phyloP scores from a whole-genome alignment of 2,329 filamentous ascomycete genomes.

The Talaromyces islandicus region DNA sequence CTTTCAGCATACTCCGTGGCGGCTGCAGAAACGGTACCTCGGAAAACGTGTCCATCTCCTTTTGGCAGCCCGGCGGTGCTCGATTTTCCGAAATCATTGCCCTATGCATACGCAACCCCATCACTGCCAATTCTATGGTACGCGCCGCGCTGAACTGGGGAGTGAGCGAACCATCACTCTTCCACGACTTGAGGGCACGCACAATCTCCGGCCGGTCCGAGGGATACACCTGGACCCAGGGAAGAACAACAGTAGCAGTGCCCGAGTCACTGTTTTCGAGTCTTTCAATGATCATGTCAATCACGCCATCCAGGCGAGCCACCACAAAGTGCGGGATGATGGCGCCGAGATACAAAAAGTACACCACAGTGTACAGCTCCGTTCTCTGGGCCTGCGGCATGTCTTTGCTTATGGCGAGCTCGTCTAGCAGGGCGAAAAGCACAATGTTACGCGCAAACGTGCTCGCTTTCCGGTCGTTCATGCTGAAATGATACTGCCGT shows the following conservation, averaged over 20 bases:
- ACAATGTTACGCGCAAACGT: slow-evolving; percentile 6
- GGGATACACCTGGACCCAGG: slow-evolving; percentile 7
- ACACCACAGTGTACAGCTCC: slow-evolving; percentile 9
- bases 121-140: not conserved
- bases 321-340: slow-evolving; percentile 9
- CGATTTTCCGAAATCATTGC: not conserved
- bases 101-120: not conserved
- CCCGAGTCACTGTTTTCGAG: not conserved
- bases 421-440: slow-evolving; percentile 8
- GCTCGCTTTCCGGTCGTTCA: slow-evolving; percentile 5
- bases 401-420: slow-evolving; percentile 6
- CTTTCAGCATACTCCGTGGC: slow-evolving; percentile 5
- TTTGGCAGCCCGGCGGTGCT: slow-evolving; percentile 9
- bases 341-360: slow-evolving; percentile 7
- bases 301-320: not conserved
- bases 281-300: slow-evolving; percentile 1
- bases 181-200: slow-evolving; percentile 3
- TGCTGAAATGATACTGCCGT: slow-evolving; percentile 7
- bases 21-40: slow-evolving; percentile 8
- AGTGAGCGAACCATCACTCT: not conserved
- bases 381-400: slow-evolving; percentile 4
- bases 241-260: not conserved
- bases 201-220: slow-evolving; percentile 2
- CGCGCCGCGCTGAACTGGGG: not conserved
- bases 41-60: slow-evolving; percentile 6